A percentile compares a stretch with the other conserved stretches of the same genome.
These are phyloP conservation scores for Umbelopsis vinacea DNA, from an alignment of 192 early-diverging fungal genomes.

Conservation along the genomic window DNA sequence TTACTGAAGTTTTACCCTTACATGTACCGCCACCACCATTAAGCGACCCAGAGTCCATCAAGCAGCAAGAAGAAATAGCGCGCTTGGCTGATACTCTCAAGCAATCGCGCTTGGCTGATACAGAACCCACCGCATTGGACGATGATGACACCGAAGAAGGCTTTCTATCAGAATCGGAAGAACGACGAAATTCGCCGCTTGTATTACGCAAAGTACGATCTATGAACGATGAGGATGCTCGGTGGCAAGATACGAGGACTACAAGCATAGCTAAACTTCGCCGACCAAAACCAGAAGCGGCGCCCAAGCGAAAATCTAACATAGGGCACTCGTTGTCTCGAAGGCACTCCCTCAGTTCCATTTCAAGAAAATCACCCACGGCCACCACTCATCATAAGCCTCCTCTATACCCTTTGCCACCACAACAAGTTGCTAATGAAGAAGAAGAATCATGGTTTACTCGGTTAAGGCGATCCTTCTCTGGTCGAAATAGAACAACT, in stretches of 20 bases:
- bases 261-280: not conserved
- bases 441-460: slow-evolving; percentile 11
- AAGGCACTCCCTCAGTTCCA: slow-evolving; percentile 5
- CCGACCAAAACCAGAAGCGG: not conserved
- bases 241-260: slow-evolving; percentile 11
- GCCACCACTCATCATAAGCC: not conserved
- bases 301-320: not conserved
- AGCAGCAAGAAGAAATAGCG: slow-evolving; percentile 23
- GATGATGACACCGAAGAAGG: not conserved
- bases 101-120: not conserved
- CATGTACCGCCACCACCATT: slow-evolving; percentile 37
- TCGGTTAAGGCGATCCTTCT: not conserved
- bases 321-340: not conserved
- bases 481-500: not conserved
- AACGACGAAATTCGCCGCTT: not conserved
- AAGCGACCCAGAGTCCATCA: slow-evolving; percentile 24
- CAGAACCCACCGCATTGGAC: not conserved
- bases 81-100: not conserved
- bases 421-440: not conserved
- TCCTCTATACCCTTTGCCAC: slow-evolving; percentile 2
- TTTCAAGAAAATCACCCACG: not conserved
- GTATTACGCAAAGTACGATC: slow-evolving; percentile 12
- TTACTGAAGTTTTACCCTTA: slow-evolving; percentile 37
- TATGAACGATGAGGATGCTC: slow-evolving; percentile 17
- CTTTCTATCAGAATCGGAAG: not conserved